phyloP scores from a whole-genome alignment of 345 rosid genomes.

The Capsella bursapastoris region DNA sequence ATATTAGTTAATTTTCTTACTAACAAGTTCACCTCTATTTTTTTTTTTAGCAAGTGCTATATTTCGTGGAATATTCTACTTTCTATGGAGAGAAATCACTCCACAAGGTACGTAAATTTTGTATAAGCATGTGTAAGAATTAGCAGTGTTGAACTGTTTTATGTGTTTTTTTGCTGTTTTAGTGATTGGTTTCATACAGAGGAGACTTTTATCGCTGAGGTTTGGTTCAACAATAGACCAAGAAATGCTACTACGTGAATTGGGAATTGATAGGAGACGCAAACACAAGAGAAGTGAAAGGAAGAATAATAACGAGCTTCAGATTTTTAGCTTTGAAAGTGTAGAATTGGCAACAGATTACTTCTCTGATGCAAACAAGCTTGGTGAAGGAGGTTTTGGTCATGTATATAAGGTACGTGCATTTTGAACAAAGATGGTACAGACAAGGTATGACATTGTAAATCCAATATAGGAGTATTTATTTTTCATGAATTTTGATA shows the following conservation, averaged over 20 bases:
- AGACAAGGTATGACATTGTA: no score
- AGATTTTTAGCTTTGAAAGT: conserved; percentile 48
- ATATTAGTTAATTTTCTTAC: not conserved
- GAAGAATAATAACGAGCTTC: conserved; percentile 46
- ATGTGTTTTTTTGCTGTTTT: not conserved
- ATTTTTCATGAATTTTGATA: no score
- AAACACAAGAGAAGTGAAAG: conserved; percentile 18
- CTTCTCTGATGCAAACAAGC: conserved; percentile 48
- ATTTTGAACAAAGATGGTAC: no score
- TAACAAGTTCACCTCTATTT: not conserved
- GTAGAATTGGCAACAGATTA: conserved; percentile 51
- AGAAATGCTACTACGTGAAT: conserved; percentile 41
- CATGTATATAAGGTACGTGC: conserved; percentile 52
- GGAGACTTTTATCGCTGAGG: conserved; percentile 24
- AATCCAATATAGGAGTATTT: no score
- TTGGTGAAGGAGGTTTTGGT: conserved; percentile 63
- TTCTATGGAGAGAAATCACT: conserved; percentile 22
- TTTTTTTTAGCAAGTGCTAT: conserved; percentile 30
- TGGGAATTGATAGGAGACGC: conserved; percentile 44
- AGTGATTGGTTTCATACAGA: conserved; percentile 31
- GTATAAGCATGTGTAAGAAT: not conserved
- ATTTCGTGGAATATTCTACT: conserved; percentile 26
- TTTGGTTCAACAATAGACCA: conserved; percentile 37
- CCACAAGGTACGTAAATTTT: conserved; percentile 32
- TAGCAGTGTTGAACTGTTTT: not conserved